Evolutionary conservation across 108 stramenopile species (phyloP).

Genomic region (Conticribra weissflogii): DNA sequence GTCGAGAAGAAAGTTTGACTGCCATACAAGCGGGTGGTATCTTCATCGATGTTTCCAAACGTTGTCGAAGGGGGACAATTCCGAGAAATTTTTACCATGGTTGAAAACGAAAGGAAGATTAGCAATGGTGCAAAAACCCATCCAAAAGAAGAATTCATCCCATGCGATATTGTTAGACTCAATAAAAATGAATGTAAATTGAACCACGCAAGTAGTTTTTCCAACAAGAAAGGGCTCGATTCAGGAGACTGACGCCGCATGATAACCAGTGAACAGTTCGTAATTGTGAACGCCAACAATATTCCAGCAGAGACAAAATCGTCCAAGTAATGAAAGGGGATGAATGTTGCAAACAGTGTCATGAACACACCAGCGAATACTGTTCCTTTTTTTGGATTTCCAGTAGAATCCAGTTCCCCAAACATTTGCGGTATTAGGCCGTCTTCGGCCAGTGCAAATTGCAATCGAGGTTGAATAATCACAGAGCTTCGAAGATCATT

Average conservation of each 20-base stretch:
- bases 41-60: slow-evolving; percentile 25
- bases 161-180: slow-evolving; percentile 40
- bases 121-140: slow-evolving; percentile 24
- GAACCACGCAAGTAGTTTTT: slow-evolving; percentile 41
- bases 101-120: slow-evolving; percentile 7
- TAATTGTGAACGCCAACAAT: slow-evolving; percentile 71
- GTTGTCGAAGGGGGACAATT: slow-evolving; percentile 32
- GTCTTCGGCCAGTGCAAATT: slow-evolving; percentile 85
- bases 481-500: no score
- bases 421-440: slow-evolving; percentile 86
- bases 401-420: slow-evolving; percentile 59
- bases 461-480: slow-evolving; percentile 89
- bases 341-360: slow-evolving; percentile 80
- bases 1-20: slow-evolving; percentile 57
- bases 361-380: slow-evolving; percentile 74
- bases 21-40: slow-evolving; percentile 9
- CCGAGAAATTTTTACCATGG: slow-evolving; percentile 21
- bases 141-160: slow-evolving; percentile 15
- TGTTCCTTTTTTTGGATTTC: slow-evolving; percentile 74
- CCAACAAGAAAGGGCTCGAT: slow-evolving; percentile 25
- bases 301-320: slow-evolving; percentile 87
- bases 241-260: slow-evolving; percentile 57
- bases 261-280: slow-evolving; percentile 63
- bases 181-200: slow-evolving; percentile 50
- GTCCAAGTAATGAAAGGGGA: slow-evolving; percentile 82